These are phyloP conservation scores for Pythium dissimile DNA, from an alignment of 352 stramenopile genomes.

Conservation along the genomic window DNA sequence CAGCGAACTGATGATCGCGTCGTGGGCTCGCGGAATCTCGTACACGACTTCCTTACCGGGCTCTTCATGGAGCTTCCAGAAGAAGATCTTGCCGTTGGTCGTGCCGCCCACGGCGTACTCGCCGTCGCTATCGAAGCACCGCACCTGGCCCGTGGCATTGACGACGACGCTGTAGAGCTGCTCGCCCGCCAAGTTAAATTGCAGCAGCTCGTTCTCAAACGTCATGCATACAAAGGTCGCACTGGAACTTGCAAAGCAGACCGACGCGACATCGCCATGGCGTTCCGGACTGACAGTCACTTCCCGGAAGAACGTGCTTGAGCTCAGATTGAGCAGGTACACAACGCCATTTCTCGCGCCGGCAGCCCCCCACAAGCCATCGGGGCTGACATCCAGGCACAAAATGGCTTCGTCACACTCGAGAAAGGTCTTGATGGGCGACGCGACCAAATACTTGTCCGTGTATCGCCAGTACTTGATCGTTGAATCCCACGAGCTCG, in stretches of 20 bases:
- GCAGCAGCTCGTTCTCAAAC: conserved; percentile 61
- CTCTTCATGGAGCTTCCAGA: conserved; percentile 58
- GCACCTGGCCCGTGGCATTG: conserved; percentile 43
- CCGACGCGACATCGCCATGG: conserved; percentile 41
- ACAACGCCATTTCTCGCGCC: conserved; percentile 54
- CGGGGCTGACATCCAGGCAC: conserved; percentile 60
- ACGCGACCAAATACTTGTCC: conserved; percentile 40
- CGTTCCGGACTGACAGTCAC: conserved; percentile 32
- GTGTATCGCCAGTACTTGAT: conserved; percentile 79
- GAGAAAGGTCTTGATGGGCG: conserved; percentile 49
- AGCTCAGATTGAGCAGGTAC: conserved; percentile 48
- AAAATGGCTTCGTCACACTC: conserved; percentile 64
- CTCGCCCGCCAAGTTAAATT: conserved; percentile 50
- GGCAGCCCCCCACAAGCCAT: conserved; percentile 43
- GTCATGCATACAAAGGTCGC: conserved; percentile 65
- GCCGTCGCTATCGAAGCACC: conserved; percentile 73
- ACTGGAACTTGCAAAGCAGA: conserved; percentile 49
- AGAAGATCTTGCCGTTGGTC: conserved; percentile 53
- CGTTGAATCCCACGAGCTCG: conserved; percentile 75
- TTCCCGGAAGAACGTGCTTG: conserved; percentile 23
- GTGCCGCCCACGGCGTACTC: conserved; percentile 67
- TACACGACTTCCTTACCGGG: conserved; percentile 47
- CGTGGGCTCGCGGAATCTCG: conserved; percentile 57
- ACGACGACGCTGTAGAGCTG: conserved; percentile 50
- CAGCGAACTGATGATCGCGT: conserved; percentile 59